Base-by-base conservation (phyloP, 768 basidiomycete species). In the Wakefieldia striispora region DNA sequence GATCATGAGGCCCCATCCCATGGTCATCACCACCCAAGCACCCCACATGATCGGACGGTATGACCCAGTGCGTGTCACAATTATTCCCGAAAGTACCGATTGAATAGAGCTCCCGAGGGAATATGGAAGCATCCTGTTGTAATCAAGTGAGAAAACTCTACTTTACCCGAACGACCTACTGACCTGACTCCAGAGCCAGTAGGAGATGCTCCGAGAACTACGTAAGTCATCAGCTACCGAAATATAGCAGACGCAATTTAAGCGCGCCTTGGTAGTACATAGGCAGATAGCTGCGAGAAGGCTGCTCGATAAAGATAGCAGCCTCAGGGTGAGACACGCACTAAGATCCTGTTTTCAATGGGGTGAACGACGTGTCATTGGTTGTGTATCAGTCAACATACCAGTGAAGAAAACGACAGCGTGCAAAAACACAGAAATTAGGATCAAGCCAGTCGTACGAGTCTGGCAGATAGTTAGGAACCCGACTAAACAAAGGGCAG, bases 1-100 rank as follows among this genome's bases (percentile, higher is more conserved):
- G 35, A 53, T 67, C 71, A 71, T 70, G 40, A 72, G 59, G 26
- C 66, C 71, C 49, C 53, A 70, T 45, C 72, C 71, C 33, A 72
- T 35, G 8, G 63, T 60, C 66, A 69, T 66, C 21, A 66, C 19
- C 24, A 43, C 38, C 65, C 60, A 61, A 3, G 46, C 59, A 17
- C 46, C 58, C 70, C 70, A 72, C 36, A 72, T 60, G 26, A 65
- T 46, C 19, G 59, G 62, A 43, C 72, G 59, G 43, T 68, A 72
- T 17, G 60, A 58, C 10, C 66, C 67, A 4, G 45, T 61, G 14
- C 55, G 50, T 9, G 62, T 17, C 19, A 72, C 45, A 12, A 68
- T 2, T 16, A 66, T 45, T 14, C 70, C 72, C 8, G 53, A 47
- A 43, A 61, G 12, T 6, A 31, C 50, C 2, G 69, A 56, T 20